These are phyloP conservation scores for Rhizophagus clarus DNA, from an alignment of 192 early-diverging fungal species.

Conservation along the genomic window DNA sequence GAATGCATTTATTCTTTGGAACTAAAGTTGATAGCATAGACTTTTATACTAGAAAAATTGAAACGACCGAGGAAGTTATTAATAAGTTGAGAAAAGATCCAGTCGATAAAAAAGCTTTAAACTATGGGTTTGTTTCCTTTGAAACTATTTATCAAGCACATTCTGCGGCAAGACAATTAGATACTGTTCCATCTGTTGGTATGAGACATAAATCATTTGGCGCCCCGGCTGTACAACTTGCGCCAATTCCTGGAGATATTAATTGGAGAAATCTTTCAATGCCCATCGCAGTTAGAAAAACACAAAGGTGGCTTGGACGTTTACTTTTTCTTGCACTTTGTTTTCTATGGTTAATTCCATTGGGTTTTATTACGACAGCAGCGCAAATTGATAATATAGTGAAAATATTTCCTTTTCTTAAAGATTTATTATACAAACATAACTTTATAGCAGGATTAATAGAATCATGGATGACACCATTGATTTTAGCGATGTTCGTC, in stretches of 20 bases:
- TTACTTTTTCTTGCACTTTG: constrained; percentile 57
- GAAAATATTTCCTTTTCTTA: constrained; percentile 52
- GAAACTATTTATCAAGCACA: constrained; percentile 53
- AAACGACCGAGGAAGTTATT: constrained; percentile 56
- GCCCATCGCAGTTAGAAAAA: background rate
- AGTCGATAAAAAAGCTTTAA: constrained; percentile 55
- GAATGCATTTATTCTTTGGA: constrained; percentile 38
- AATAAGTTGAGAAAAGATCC: constrained; percentile 48
- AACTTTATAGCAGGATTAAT: constrained; percentile 58
- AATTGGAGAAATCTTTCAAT: constrained; percentile 71
- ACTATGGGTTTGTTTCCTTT: constrained; percentile 73
- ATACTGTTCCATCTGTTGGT: background rate
- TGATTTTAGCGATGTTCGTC: constrained; percentile 69
- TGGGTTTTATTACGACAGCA: constrained; percentile 60
- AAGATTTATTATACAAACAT: constrained; percentile 48
- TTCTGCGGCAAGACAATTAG: constrained; percentile 46
- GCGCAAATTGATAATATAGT: constrained; percentile 62
- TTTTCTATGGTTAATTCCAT: constrained; percentile 71
- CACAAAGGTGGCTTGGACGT: constrained; percentile 44
- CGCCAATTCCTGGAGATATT: constrained; percentile 73
- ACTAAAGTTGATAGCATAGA: constrained; percentile 68
- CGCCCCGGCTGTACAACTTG: constrained; percentile 45
- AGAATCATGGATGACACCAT: constrained; percentile 66
- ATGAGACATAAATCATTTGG: constrained; percentile 13
- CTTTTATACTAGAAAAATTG: constrained; percentile 67